A percentile compares a stretch with the other conserved stretches of the same genome.
phyloP scores from a whole-genome alignment of 139 green algal genomes.

The Tetradesmus obliquus region DNA sequence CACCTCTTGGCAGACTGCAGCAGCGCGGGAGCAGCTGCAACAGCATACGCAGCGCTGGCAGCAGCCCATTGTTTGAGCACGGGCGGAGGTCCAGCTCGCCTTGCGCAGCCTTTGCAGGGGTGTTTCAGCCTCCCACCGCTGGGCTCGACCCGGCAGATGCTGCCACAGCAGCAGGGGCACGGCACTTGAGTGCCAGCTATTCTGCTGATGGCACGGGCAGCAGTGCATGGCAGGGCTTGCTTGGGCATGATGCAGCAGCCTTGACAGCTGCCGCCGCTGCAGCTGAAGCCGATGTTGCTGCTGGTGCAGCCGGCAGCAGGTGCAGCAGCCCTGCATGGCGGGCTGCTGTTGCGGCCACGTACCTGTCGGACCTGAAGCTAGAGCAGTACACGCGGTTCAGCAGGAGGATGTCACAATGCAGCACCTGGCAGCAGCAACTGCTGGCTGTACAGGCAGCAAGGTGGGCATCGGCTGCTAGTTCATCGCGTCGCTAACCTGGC shows the following conservation, averaged over 20 bases:
- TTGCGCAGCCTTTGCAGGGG: neutral
- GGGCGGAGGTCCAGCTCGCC: neutral
- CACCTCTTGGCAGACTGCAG: neutral
- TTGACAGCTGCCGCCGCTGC: neutral
- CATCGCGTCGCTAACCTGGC: neutral
- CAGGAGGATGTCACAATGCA: neutral
- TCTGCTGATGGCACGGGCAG: neutral
- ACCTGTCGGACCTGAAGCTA: conserved; percentile 8
- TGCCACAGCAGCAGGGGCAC: neutral
- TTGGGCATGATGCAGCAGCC: neutral
- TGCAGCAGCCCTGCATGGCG: neutral
- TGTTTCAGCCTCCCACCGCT: neutral
- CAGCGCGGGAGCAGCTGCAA: neutral
- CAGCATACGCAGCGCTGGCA: neutral
- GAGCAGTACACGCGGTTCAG: conserved; percentile 24
- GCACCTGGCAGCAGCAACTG: neutral
- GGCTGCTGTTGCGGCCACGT: neutral
- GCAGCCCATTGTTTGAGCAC: neutral
- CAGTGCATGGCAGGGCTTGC: neutral
- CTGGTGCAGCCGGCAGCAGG: neutral
- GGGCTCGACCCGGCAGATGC: neutral
- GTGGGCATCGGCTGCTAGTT: neutral
- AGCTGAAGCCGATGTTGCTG: neutral
- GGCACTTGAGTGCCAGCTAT: neutral
- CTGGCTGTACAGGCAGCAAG: neutral